Evolutionary conservation across 768 basidiomycete genomes (phyloP).

Genomic region (Naematelia encephala): DNA sequence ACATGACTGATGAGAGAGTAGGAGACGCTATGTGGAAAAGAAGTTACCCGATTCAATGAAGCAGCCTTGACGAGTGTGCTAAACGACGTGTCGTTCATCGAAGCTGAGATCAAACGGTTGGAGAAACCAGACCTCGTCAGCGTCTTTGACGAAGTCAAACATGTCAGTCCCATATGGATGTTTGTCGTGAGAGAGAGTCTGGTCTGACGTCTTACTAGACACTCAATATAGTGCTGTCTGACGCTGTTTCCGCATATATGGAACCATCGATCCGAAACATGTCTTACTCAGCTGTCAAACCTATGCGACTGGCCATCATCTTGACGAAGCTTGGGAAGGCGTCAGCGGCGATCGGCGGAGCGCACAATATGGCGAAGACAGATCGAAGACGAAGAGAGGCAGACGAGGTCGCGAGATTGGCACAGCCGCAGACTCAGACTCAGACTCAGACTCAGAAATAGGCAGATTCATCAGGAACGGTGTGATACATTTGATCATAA

Average conservation of each 20-base stretch:
- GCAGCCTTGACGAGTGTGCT: slow-evolving; percentile 80
- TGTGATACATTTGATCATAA: too few species aligned
- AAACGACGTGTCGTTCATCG: slow-evolving; percentile 81
- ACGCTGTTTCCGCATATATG: slow-evolving; percentile 75
- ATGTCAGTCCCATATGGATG: slow-evolving; percentile 62
- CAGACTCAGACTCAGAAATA: not conserved
- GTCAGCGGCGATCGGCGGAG: slow-evolving; percentile 9
- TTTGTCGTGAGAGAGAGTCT: too few species aligned
- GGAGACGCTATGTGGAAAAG: slow-evolving; percentile 47
- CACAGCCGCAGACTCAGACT: not conserved
- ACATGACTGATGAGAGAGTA: not conserved
- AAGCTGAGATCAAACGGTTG: slow-evolving; percentile 74
- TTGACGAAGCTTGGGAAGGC: slow-evolving; percentile 47
- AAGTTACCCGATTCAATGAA: slow-evolving; percentile 77
- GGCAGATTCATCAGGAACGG: not conserved
- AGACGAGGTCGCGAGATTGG: slow-evolving; percentile 41
- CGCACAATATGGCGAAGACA: slow-evolving; percentile 29
- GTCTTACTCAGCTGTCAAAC: slow-evolving; percentile 47
- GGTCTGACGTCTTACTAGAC: slow-evolving; percentile 33
- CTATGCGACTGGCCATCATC: slow-evolving; percentile 41
- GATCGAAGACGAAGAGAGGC: slow-evolving; percentile 43
- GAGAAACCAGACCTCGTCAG: slow-evolving; percentile 67
- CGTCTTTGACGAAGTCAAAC: slow-evolving; percentile 74
- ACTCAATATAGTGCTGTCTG: slow-evolving; percentile 61
- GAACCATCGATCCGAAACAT: slow-evolving; percentile 55